Conservation (phyloP, 2,329 filamentous ascomycete species). For the Ilyonectria destructans region DNA sequence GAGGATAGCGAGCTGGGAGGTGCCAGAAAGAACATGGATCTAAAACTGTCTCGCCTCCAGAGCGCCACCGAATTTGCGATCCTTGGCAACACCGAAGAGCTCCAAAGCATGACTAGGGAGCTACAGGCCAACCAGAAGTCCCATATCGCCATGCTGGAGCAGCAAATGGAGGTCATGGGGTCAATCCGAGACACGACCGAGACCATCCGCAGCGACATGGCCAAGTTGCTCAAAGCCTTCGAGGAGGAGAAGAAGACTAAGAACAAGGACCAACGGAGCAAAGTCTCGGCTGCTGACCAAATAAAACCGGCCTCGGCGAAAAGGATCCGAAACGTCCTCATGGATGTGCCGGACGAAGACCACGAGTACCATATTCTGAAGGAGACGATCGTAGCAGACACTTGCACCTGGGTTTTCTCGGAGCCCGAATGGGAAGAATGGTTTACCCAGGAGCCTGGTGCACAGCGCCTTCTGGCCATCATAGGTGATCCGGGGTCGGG, state of each 20-base stretch:
- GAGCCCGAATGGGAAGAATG: constrained; percentile 51
- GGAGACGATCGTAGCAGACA: constrained; percentile 51
- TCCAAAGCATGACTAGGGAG: constrained; percentile 47
- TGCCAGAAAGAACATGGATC: constrained; percentile 51
- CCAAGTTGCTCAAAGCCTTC: constrained; percentile 48
- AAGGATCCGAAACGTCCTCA: constrained; percentile 46
- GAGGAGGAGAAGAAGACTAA: constrained; percentile 41
- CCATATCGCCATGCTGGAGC: constrained; percentile 47
- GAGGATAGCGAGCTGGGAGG: constrained; percentile 52
- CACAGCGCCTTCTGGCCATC: constrained; percentile 48
- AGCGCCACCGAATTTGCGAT: constrained; percentile 55
- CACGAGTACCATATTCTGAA: constrained; percentile 49
- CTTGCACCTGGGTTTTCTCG: constrained; percentile 52
- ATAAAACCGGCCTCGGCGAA: constrained; percentile 44
- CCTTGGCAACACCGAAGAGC: constrained; percentile 53
- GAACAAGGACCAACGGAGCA: constrained; percentile 34
- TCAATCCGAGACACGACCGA: constrained; percentile 49
- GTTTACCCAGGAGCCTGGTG: constrained; percentile 29
- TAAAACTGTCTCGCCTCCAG: constrained; percentile 48
- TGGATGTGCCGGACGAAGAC: constrained; percentile 39
- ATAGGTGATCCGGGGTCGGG: constrained; percentile 51
- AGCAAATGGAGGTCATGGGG: constrained; percentile 47
- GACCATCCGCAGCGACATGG: constrained; percentile 48
- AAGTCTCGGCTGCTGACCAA: constrained; percentile 37
- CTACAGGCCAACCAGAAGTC: constrained; percentile 47